Conservation (phyloP, 2,329 filamentous ascomycete genomes). For the Gaeumannomyces tritici region DNA sequence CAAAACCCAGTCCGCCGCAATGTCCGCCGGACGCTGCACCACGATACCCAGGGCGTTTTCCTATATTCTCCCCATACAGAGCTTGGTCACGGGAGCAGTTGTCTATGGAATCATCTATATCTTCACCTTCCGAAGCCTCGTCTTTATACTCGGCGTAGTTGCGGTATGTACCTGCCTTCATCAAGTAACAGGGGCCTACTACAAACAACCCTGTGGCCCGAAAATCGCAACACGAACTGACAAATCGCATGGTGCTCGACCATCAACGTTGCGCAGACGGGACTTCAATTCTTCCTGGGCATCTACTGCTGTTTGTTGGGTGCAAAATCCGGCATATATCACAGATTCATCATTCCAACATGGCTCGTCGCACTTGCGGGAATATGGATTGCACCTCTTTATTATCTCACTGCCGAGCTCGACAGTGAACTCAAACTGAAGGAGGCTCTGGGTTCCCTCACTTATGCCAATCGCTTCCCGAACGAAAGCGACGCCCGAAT, state of each 20-base stretch:
- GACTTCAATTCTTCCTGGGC: slow-evolving; percentile 11
- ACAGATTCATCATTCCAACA: slow-evolving; percentile 7
- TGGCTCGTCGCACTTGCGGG: slow-evolving; percentile 8
- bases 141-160: slow-evolving; percentile 12
- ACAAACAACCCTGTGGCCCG: not conserved
- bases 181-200: not conserved
- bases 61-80: slow-evolving; percentile 12
- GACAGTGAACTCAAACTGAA: slow-evolving; percentile 1
- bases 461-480: not conserved
- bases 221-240: not conserved
- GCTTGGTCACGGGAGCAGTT: slow-evolving; percentile 10
- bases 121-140: slow-evolving; percentile 8
- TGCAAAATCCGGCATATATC: slow-evolving; percentile 6
- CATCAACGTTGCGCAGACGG: slow-evolving; percentile 6
- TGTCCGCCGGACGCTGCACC: not conserved
- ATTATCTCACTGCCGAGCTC: slow-evolving; percentile 9
- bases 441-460: not conserved
- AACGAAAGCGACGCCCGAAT: not conserved
- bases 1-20: not conserved
- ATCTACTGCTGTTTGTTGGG: slow-evolving; percentile 10
- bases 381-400: slow-evolving; percentile 10
- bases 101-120: slow-evolving; percentile 13
- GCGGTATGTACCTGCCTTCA: slow-evolving; percentile 9
- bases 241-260: not conserved
- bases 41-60: slow-evolving; percentile 9